Percentiles rank a stretch among this genome's conserved stretches.
These are phyloP conservation scores for Malus domestica DNA, from an alignment of 306 rosid genomes.

Conservation along the genomic window ASM211411v1 NC_041804.1:5225501-5226000, in stretches of 20 bases:
- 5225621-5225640: conserved; percentile 32
- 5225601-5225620: conserved; percentile 89
- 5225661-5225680: conserved; percentile 59
- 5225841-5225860: conserved; percentile 80
- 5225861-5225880: conserved; percentile 77
- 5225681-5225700: conserved; percentile 99
- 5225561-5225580: conserved; percentile 60
- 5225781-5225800: conserved; percentile 79
- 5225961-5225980: conserved; percentile 82
- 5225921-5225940: conserved; percentile 64
- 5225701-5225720: conserved; percentile 76
- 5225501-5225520: conserved; percentile 97
- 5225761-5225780: conserved; percentile 55
- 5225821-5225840: conserved; percentile 72
- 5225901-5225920: conserved; percentile 56
- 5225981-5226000: conserved; percentile 97
- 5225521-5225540: conserved; percentile 50
- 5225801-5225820: conserved; percentile 79
- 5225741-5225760: conserved; percentile 65
- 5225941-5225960: conserved; percentile 88
- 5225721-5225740: conserved; percentile 53
- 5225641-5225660: conserved; percentile 38
- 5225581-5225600: conserved; percentile 98
- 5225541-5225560: conserved; percentile 73
- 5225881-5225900: conserved; percentile 61